Base-by-base conservation (phyloP, 2,329 filamentous ascomycete genomes). In the Pseudophaeomoniella oleicola region DNA sequence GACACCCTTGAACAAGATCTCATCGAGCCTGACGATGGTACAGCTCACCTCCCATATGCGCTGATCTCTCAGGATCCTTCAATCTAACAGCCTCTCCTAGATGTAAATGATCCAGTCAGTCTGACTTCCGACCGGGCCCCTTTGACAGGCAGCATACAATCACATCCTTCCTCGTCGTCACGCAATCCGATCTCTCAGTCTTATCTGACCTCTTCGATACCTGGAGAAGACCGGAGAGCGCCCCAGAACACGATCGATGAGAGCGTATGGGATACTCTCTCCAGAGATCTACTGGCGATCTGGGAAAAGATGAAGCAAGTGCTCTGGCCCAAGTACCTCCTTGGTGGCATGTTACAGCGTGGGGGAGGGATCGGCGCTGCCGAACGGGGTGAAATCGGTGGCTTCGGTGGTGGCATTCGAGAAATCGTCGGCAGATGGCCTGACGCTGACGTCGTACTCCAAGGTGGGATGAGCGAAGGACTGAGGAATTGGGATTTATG, bases 231-330 rank as follows among this genome's bases (percentile, higher is more conserved):
- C 64, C 81, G 90, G 37, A 74, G 81, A 44, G 87, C 90, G 12
- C 75, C 86, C 5, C 77, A 80, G 46, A 93, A 92, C 62, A 98
- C 90, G 32, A 92, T 98, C 57, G 90, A 98, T 59, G 90, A 98
- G 63, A 79, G 78, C 2, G 90, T 98, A 30, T 98, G 90, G 90
- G 84, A 88, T 31, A 98, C 90, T n/a, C 67, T 98, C 42, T 84
- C 82, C 36, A 80, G 90, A 47, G 90, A 98, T 58, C 64, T 98
- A 46, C 62, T 88, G 5, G 90, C 86, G 16, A 85, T 96, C 22
- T 96, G 90, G 88, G 82, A 84, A 62, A 98, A 98, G 70, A 85
- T 98, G 78, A 79, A 83, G 58, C 88, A 94, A 66, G 90, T 98
- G 29, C 74, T 98, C 42, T 98, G 85, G 61, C 90, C 90, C 13